Conservation (phyloP, 768 basidiomycete species). For the Hygrophorus russula region DNA sequence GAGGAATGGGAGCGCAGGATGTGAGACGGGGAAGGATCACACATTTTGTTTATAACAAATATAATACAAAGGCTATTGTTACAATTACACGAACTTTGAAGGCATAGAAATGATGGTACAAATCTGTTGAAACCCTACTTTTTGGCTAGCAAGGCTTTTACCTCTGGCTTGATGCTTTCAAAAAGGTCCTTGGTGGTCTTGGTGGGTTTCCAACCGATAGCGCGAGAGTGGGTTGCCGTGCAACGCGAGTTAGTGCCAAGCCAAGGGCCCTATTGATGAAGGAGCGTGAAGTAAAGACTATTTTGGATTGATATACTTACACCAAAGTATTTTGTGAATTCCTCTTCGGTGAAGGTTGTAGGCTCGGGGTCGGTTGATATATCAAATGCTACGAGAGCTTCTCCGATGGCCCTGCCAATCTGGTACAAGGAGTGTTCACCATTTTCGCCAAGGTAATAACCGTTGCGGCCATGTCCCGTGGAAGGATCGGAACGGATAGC, state of each 20-base stretch:
- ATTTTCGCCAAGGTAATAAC: slow-evolving; percentile 40
- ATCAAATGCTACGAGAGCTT: slow-evolving; percentile 22
- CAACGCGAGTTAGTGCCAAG: slow-evolving; percentile 17
- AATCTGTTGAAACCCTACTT: too few relatives aligned
- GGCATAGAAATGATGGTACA: too few relatives aligned
- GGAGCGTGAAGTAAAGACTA: not conserved
- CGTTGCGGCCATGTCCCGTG: slow-evolving; percentile 29
- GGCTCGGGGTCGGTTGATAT: slow-evolving; percentile 26
- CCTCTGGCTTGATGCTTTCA: slow-evolving; percentile 7
- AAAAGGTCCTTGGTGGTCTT: slow-evolving; percentile 11
- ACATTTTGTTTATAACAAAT: too few relatives aligned
- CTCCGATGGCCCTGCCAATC: slow-evolving; percentile 25
- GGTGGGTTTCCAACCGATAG: slow-evolving; percentile 17
- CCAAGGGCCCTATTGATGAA: slow-evolving; percentile 4
- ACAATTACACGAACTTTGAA: too few relatives aligned
- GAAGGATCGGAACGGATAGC: slow-evolving; percentile 19
- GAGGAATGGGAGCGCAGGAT: slow-evolving; percentile 64
- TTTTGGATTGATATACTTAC: not conserved
- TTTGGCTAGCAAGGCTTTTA: not conserved
- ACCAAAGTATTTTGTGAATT: slow-evolving; percentile 27
- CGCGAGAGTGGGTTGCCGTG: slow-evolving; percentile 10
- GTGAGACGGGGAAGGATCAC: slow-evolving; percentile 39
- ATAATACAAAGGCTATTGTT: too few relatives aligned
- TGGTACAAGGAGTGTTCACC: slow-evolving; percentile 31
- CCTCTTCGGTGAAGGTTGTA: slow-evolving; percentile 31